Percentiles rank a stretch among this genome's conserved stretches.
Evolutionary conservation across 495 filamentous ascomycete genomes (phyloP).

Genomic region (Xylaria cubensis): DNA sequence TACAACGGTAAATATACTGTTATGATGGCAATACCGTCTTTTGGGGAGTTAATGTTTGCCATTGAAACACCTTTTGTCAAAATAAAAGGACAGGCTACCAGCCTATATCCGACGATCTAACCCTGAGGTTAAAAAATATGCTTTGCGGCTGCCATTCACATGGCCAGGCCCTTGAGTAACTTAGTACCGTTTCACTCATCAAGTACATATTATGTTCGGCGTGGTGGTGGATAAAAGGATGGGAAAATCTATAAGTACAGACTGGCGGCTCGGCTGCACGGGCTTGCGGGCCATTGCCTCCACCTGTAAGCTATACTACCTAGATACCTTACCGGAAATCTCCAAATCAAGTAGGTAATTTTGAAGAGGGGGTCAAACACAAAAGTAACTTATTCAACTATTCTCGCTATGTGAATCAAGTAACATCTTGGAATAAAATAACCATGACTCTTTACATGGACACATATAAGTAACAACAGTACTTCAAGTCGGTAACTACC

Average conservation of each 20-base stretch:
- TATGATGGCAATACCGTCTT: neutral
- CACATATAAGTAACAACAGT: neutral
- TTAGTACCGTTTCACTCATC: neutral
- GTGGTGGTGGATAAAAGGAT: neutral
- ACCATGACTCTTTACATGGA: neutral
- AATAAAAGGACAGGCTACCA: neutral
- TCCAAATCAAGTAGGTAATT: neutral
- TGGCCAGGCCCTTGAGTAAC: neutral
- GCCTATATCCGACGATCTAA: neutral
- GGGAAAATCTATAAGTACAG: no score
- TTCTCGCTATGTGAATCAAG: neutral
- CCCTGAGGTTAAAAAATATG: neutral
- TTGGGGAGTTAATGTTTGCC: neutral
- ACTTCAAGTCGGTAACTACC: conserved; percentile 11
- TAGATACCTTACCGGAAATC: neutral
- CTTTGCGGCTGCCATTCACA: neutral
- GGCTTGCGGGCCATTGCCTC: conserved; percentile 7
- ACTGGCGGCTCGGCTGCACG: conserved; percentile 14
- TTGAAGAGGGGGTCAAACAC: neutral
- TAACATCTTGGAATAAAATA: neutral
- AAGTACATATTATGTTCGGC: neutral
- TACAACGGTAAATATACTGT: neutral
- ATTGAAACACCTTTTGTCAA: neutral
- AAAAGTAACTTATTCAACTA: neutral
- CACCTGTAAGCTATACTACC: neutral